These are phyloP conservation scores for Globisporangium cystogenes DNA, from an alignment of 352 stramenopile species.

Conservation along the genomic window DNA sequence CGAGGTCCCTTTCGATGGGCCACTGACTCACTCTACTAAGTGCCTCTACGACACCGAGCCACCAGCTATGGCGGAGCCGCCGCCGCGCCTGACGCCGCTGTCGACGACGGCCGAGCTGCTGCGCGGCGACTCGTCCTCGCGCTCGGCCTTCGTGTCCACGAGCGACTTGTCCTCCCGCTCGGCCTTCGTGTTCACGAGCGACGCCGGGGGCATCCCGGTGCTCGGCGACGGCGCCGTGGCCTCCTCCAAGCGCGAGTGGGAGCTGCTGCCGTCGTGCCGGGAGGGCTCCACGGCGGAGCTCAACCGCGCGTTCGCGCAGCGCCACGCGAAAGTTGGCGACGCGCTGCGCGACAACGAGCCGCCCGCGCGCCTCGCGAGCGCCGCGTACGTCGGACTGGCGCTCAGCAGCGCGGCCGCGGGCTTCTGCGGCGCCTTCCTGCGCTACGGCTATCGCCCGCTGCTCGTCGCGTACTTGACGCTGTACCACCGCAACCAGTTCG, in stretches of 20 bases:
- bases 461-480: conserved; percentile 35
- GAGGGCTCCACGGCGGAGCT: not conserved
- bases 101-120: not conserved
- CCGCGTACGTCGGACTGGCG: conserved; percentile 32
- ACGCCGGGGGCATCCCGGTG: not conserved
- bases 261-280: not conserved
- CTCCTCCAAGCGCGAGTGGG: conserved; percentile 5
- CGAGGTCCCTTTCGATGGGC: too few species aligned
- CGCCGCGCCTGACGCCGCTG: not conserved
- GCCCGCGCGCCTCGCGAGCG: conserved; percentile 28
- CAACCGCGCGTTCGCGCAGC: not conserved
- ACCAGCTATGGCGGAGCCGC: not conserved
- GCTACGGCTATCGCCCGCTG: conserved; percentile 31
- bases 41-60: too few species aligned
- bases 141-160: conserved; percentile 3
- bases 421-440: conserved; percentile 23
- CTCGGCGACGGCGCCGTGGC: conserved; percentile 1
- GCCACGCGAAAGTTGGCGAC: not conserved
- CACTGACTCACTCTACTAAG: too few species aligned
- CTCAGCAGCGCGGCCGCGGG: conserved; percentile 26
- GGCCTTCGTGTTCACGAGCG: not conserved
- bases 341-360: conserved; percentile 32
- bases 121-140: conserved; percentile 6
- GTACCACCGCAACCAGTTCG: conserved; percentile 29
- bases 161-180: conserved; percentile 3